Conservation (phyloP, 2,329 filamentous ascomycete genomes). For the Plectosphaerella sp. region DNA sequence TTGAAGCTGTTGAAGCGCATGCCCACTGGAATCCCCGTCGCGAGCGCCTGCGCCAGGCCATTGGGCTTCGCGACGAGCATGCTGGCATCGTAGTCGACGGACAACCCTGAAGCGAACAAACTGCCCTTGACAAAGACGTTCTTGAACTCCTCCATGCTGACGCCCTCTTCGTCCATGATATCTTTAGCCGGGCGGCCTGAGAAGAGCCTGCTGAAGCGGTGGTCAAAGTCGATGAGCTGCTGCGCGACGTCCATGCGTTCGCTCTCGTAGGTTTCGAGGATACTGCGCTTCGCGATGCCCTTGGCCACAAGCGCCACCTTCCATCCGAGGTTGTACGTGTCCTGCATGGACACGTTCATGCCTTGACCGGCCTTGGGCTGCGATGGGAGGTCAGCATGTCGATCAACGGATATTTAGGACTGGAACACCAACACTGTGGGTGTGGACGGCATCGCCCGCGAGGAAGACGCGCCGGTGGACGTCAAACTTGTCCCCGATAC, state of each 20-base stretch:
- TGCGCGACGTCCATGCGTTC: slow-evolving; percentile 58
- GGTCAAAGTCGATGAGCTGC: slow-evolving; percentile 55
- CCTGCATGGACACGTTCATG: slow-evolving; percentile 71
- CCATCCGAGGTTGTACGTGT: slow-evolving; percentile 55
- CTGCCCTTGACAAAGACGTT: slow-evolving; percentile 55
- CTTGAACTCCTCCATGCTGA: slow-evolving; percentile 61
- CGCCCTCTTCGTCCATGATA: slow-evolving; percentile 54
- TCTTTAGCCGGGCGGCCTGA: slow-evolving; percentile 54
- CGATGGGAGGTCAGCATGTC: slow-evolving; percentile 2
- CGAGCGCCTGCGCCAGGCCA: slow-evolving; percentile 26
- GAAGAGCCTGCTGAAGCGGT: slow-evolving; percentile 52
- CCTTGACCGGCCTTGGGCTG: slow-evolving; percentile 62
- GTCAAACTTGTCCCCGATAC: slow-evolving; percentile 55
- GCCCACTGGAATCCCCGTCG: slow-evolving; percentile 40
- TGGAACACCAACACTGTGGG: slow-evolving; percentile 22
- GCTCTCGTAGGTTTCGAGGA: slow-evolving; percentile 45
- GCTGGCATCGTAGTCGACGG: slow-evolving; percentile 54
- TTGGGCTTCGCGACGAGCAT: slow-evolving; percentile 51
- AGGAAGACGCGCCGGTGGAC: slow-evolving; percentile 59
- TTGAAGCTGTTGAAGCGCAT: slow-evolving; percentile 56
- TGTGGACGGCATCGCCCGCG: slow-evolving; percentile 62
- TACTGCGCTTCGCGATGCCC: slow-evolving; percentile 32
- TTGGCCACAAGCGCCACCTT: slow-evolving; percentile 45
- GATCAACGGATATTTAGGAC: too few relatives aligned
- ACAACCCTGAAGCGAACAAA: slow-evolving; percentile 44